phyloP scores from a whole-genome alignment of 345 rosid genomes.

The Dipteronia dyeriana region DNA sequence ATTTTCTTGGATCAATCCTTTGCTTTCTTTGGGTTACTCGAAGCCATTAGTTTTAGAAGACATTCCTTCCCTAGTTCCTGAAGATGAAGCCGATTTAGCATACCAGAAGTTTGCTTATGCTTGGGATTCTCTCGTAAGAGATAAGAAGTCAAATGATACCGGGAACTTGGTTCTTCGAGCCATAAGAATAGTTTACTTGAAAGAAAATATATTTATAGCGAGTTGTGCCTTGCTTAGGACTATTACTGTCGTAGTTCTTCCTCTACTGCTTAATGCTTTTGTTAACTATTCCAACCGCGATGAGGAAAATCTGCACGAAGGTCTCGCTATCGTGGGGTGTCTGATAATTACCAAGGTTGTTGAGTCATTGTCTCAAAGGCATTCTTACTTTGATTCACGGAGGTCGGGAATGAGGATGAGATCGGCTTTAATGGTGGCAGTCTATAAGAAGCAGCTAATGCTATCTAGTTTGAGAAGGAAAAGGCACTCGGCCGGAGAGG shows the following conservation, averaged over 20 bases:
- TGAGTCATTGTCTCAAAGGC: constrained; percentile 74
- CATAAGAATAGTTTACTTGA: constrained; percentile 46
- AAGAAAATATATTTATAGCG: constrained; percentile 52
- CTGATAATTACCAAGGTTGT: constrained; percentile 47
- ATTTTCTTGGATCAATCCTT: constrained; percentile 65
- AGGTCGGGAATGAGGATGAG: constrained; percentile 77
- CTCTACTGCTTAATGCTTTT: constrained; percentile 65
- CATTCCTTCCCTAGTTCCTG: constrained; percentile 51
- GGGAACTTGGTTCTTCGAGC: constrained; percentile 53
- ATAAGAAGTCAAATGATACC: constrained; percentile 22
- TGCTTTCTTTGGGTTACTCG: constrained; percentile 37
- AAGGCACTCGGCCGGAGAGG: constrained; percentile 73
- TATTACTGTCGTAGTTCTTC: constrained; percentile 50
- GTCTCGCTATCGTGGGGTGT: constrained; percentile 55
- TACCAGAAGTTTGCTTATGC: constrained; percentile 52
- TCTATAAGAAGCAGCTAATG: constrained; percentile 62
- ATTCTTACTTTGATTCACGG: constrained; percentile 63
- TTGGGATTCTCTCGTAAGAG: constrained; percentile 44
- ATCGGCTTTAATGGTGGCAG: constrained; percentile 71
- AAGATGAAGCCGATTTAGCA: constrained; percentile 61
- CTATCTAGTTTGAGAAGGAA: constrained; percentile 64
- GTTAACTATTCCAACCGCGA: constrained; percentile 53
- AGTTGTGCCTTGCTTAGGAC: constrained; percentile 54
- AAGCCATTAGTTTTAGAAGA: constrained; percentile 60
- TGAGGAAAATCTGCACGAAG: constrained; percentile 39